A percentile compares a stretch with the other conserved stretches of the same genome.
phyloP scores from a whole-genome alignment of 208 protist genomes.

The Trypanosoma brucei region DNA sequence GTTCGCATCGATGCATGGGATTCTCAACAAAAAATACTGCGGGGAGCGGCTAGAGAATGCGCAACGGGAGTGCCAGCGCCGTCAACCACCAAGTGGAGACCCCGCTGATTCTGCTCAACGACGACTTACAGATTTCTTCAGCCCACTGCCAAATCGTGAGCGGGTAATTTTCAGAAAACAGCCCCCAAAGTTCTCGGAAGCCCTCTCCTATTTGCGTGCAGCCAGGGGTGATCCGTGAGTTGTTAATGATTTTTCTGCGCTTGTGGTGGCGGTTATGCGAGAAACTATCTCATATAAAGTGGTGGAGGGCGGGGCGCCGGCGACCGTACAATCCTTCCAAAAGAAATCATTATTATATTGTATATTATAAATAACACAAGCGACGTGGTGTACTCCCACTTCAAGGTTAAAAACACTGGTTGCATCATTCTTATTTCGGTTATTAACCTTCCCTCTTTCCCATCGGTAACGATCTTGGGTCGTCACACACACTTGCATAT shows the following conservation, averaged over 20 bases:
- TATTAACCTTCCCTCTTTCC: too few species aligned
- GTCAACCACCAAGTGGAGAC: slow-evolving; percentile 8
- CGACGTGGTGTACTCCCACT: too few species aligned
- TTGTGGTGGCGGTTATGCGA: background rate
- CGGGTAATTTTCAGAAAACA: slow-evolving; percentile 61
- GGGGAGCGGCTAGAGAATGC: slow-evolving; percentile 57
- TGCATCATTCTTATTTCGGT: too few species aligned
- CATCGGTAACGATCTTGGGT: too few species aligned
- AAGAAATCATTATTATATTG: too few species aligned
- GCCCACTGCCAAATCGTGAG: slow-evolving; percentile 19
- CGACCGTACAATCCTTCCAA: too few species aligned
- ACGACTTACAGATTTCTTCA: slow-evolving; percentile 46
- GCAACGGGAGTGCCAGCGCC: slow-evolving; percentile 32
- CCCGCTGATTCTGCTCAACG: slow-evolving; percentile 23
- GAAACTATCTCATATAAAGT: too few species aligned
- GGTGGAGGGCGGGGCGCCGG: too few species aligned
- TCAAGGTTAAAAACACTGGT: too few species aligned
- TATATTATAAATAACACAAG: too few species aligned
- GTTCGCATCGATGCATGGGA: slow-evolving; percentile 49
- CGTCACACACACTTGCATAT: too few species aligned
- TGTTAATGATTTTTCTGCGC: background rate
- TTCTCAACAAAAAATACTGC: slow-evolving; percentile 46
- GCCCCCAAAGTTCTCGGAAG: slow-evolving; percentile 27
- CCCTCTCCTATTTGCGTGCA: slow-evolving; percentile 41
- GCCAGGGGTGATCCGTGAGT: slow-evolving; percentile 8